phyloP scores from a whole-genome alignment of 805 yeast genomes.

The Zygoascus biomembranicola region DNA sequence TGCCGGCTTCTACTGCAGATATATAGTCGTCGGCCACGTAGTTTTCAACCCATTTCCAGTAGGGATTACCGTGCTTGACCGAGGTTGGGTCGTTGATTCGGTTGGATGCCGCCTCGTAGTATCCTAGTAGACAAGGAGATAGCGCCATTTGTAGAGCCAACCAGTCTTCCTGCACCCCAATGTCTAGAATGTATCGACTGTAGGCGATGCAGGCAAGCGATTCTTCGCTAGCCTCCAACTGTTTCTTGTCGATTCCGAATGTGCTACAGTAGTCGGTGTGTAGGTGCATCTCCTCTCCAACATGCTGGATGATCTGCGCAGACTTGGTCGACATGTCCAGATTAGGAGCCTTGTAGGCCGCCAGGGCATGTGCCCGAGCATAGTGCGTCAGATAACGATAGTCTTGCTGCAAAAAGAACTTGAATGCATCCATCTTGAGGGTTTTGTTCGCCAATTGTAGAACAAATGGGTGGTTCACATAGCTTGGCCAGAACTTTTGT shows the following conservation, averaged over 20 bases:
- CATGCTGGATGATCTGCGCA: conserved; percentile 41
- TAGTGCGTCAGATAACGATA: conserved; percentile 62
- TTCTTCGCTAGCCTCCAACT: conserved; percentile 40
- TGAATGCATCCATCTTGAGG: conserved; percentile 43
- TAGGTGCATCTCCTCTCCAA: conserved; percentile 46
- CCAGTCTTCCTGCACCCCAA: conserved; percentile 51
- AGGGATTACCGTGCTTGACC: conserved; percentile 19
- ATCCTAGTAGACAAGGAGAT: conserved; percentile 72
- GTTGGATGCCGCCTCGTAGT: conserved; percentile 45
- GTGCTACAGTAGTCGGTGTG: conserved; percentile 46
- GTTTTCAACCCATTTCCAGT: conserved; percentile 50
- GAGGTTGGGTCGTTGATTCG: conserved; percentile 24
- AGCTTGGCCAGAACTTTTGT: conserved; percentile 46
- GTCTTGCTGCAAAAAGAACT: conserved; percentile 54
- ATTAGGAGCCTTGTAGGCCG: conserved; percentile 54
- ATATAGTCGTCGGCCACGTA: conserved; percentile 53
- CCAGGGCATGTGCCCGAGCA: conserved; percentile 54
- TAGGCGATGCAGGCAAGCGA: conserved; percentile 53
- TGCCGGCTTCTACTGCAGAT: conserved; percentile 46
- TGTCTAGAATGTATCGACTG: conserved; percentile 47
- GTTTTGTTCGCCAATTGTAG: conserved; percentile 42
- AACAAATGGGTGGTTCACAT: conserved; percentile 57
- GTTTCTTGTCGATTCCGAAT: conserved; percentile 32
- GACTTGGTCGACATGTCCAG: conserved; percentile 37
- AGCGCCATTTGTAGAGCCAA: conserved; percentile 58